Evolutionary conservation across 2,329 filamentous ascomycete species (phyloP).

Genomic region (Lasiodiplodia theobromae): DNA sequence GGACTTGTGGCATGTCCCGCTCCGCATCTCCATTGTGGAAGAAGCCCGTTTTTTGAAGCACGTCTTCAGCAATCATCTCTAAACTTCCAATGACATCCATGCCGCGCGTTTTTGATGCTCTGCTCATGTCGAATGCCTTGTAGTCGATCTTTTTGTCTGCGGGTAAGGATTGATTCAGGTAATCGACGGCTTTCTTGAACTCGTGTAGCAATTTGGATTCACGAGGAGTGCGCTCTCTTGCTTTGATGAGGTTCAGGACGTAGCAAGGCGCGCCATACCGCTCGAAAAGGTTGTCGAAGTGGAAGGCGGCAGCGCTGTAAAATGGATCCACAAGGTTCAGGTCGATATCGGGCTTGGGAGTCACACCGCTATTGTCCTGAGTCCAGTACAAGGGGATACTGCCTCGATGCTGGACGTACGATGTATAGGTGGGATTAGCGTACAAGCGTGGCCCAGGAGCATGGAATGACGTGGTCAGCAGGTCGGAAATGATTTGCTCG

Average conservation of each 20-base stretch:
- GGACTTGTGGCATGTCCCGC: constrained; percentile 71
- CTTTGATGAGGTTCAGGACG: constrained; percentile 85
- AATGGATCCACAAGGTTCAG: constrained; percentile 96
- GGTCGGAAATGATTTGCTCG: constrained; percentile 96
- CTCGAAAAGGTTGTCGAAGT: constrained; percentile 94
- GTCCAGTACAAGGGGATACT: constrained; percentile 98
- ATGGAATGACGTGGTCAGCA: constrained; percentile 93
- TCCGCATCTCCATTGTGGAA: constrained; percentile 88
- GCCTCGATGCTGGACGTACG: constrained; percentile 94
- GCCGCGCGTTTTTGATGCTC: constrained; percentile 87
- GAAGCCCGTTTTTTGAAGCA: constrained; percentile 85
- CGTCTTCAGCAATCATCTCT: constrained; percentile 86
- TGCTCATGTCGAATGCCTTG: constrained; percentile 97
- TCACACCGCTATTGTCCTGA: constrained; percentile 92
- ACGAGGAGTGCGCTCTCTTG: constrained; percentile 83
- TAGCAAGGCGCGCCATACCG: constrained; percentile 93
- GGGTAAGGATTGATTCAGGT: constrained; percentile 93
- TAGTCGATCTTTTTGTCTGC: constrained; percentile 85
- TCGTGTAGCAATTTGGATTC: constrained; percentile 91
- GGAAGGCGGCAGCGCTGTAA: constrained; percentile 88
- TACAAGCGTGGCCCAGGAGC: constrained; percentile 85
- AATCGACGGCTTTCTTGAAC: constrained; percentile 85
- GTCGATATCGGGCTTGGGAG: constrained; percentile 95
- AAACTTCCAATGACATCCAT: constrained; percentile 94
- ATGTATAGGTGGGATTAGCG: constrained; percentile 90